Percentiles rank a stretch among this genome's conserved stretches.
These are phyloP conservation scores for Liriodendron chinense DNA, from an alignment of 164 flowering plant genomes.

Conservation along the genomic window DNA sequence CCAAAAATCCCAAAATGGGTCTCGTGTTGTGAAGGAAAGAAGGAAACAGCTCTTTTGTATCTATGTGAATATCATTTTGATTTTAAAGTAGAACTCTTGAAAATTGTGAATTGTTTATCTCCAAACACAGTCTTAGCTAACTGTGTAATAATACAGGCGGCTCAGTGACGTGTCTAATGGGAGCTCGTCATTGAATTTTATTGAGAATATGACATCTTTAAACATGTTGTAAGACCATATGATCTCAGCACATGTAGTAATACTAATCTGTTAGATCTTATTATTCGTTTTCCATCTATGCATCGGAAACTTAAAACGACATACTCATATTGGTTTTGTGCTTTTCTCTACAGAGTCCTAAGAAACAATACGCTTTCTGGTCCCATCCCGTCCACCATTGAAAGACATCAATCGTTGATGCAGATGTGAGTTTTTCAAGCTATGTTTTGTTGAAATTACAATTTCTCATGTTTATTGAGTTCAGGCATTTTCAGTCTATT, in stretches of 20 bases:
- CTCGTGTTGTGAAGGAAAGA: too few species aligned
- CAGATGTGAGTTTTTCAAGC: conserved; percentile 28
- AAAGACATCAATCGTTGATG: conserved; percentile 17
- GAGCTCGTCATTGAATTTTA: conserved; percentile 55
- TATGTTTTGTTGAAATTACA: too few species aligned
- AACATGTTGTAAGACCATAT: conserved; percentile 25
- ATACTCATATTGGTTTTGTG: neutral
- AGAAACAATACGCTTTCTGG: conserved; percentile 33
- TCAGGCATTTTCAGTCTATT: too few species aligned
- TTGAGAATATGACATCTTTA: conserved; percentile 31
- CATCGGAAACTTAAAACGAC: neutral
- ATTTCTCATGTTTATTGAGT: too few species aligned
- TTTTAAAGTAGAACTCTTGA: neutral
- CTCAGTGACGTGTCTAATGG: conserved; percentile 57
- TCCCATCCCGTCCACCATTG: conserved; percentile 32
- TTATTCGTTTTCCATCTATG: neutral
- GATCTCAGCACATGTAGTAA: neutral
- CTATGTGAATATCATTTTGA: too few species aligned
- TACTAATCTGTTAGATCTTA: neutral
- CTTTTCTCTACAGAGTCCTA: conserved; percentile 13
- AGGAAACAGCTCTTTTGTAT: too few species aligned
- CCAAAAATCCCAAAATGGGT: too few species aligned
- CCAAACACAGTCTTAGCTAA: conserved; percentile 7
- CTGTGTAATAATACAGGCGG: conserved; percentile 42
- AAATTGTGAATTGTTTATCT: neutral